These are phyloP conservation scores for Ganoderma leucocontextum DNA, from an alignment of 1,284 basidiomycete genomes.

Conservation along the genomic window DNA sequence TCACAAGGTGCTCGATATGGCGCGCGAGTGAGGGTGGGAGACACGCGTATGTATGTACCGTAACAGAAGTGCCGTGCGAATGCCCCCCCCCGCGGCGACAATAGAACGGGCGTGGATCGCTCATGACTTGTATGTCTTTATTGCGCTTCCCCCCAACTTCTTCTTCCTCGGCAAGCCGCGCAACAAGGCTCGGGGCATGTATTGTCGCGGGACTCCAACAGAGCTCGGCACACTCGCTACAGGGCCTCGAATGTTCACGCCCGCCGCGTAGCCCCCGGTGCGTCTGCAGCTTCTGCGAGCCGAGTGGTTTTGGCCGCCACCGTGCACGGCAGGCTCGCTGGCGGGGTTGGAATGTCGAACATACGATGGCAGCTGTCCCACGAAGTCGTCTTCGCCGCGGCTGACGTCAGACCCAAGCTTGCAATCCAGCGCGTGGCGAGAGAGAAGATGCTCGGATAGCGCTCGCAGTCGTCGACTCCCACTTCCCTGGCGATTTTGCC, in stretches of 20 bases:
- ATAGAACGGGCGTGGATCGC: constrained; percentile 17
- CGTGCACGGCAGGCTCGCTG: background rate
- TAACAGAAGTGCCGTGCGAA: constrained; percentile 28
- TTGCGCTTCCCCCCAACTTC: constrained; percentile 20
- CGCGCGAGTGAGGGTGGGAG: constrained; percentile 13
- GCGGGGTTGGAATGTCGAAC: constrained; percentile 7
- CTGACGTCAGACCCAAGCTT: constrained; percentile 1
- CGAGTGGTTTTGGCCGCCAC: constrained; percentile 2
- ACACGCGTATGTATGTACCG: constrained; percentile 19
- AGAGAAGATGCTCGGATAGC: background rate
- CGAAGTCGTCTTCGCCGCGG: constrained; percentile 8
- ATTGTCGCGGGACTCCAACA: constrained; percentile 25
- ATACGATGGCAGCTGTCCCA: constrained; percentile 1
- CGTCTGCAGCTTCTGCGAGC: background rate
- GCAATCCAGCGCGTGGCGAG: background rate
- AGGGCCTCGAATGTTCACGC: constrained; percentile 12
- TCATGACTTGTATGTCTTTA: constrained; percentile 34
- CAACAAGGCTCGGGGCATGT: constrained; percentile 22
- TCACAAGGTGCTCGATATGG: constrained; percentile 18
- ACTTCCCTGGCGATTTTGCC: background rate
- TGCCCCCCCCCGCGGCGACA: constrained; percentile 13
- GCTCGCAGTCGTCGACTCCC: background rate
- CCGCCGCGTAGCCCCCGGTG: constrained; percentile 15
- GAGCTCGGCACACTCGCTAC: constrained; percentile 5
- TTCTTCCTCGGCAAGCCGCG: constrained; percentile 23